Conservation (phyloP, 2,329 filamentous ascomycete genomes). For the Fusarium burgessii region DNA sequence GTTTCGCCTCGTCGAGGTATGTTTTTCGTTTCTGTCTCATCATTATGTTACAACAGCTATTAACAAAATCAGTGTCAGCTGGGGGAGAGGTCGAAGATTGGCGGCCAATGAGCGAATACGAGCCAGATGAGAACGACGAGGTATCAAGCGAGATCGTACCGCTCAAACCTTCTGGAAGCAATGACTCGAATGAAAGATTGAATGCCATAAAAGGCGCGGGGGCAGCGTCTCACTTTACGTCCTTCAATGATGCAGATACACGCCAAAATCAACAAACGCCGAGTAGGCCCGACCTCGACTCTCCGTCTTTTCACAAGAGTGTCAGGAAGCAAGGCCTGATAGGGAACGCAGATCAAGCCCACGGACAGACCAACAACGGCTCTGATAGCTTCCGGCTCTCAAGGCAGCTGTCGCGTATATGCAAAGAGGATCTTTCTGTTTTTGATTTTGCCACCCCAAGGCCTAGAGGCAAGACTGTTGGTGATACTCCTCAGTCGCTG, state of each 20-base stretch:
- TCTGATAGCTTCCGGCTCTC: constrained; percentile 2
- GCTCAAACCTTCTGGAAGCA: background rate
- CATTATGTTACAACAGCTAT: background rate
- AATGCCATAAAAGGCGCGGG: background rate
- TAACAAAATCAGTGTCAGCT: constrained; percentile 11
- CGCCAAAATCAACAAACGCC: background rate
- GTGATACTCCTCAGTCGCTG: constrained; percentile 26
- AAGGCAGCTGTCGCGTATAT: constrained; percentile 5
- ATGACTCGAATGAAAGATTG: background rate
- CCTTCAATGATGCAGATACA: background rate
- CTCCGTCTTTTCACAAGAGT: background rate
- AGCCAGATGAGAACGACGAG: background rate
- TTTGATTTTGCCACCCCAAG: constrained; percentile 15
- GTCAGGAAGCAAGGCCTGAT: background rate
- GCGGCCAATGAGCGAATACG: constrained; percentile 22
- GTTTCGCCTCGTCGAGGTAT: constrained; percentile 5
- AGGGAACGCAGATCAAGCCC: background rate
- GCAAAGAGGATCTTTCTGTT: constrained; percentile 11
- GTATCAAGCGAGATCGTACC: background rate
- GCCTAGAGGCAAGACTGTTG: background rate
- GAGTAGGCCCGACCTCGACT: background rate
- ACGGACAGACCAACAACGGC: background rate
- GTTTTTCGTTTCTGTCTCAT: background rate
- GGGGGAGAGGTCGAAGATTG: constrained; percentile 23
- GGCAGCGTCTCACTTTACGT: background rate